Conservation (phyloP, 2,329 filamentous ascomycete species). For the Pseudocercospora pini-densiflorae region DNA sequence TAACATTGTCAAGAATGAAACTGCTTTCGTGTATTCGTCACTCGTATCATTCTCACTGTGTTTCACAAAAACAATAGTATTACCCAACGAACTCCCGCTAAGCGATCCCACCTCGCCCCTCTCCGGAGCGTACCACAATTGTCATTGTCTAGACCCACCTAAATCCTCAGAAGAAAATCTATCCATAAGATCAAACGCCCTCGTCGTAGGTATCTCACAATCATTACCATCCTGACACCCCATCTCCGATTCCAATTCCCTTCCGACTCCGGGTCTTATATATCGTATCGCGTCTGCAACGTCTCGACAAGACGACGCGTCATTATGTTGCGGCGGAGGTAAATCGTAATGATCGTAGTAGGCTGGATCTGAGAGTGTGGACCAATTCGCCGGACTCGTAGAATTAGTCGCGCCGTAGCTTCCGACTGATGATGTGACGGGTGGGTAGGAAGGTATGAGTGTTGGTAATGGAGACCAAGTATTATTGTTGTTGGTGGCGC, state of each 20-base stretch:
- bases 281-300: slow-evolving; percentile 52
- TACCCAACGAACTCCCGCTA: background rate
- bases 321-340: background rate
- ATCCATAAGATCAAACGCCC: slow-evolving; percentile 53
- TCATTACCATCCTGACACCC: slow-evolving; percentile 47
- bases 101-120: background rate
- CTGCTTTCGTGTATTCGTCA: background rate
- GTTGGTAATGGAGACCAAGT: background rate
- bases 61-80: background rate
- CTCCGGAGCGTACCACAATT: background rate
- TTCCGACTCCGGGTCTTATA: slow-evolving; percentile 46
- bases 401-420: background rate
- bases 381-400: background rate
- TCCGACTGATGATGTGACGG: background rate
- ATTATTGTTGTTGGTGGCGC: background rate
- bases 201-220: slow-evolving; percentile 49
- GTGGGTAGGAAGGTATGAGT: background rate
- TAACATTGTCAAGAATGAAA: background rate
- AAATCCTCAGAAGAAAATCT: slow-evolving; percentile 32
- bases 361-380: background rate
- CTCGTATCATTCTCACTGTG: background rate
- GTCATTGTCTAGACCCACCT: background rate
- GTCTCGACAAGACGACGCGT: slow-evolving; percentile 42
- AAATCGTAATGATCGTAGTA: background rate
- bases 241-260: slow-evolving; percentile 46